phyloP scores from a whole-genome alignment of 176 grass and related monocot species.

The maize (Zea mays) region Zm-B73-REFERENCE-NAM-5.0 NC_050097.1:211786001-211786500 shows the following conservation, averaged over 20 bases:
- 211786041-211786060: conserved; percentile 50
- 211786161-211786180: conserved; percentile 76
- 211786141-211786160: conserved; percentile 67
- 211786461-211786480: background rate
- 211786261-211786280: conserved; percentile 21
- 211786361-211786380: background rate
- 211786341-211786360: background rate
- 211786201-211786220: conserved; percentile 18
- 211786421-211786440: background rate
- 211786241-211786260: background rate
- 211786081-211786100: conserved; percentile 65
- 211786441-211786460: conserved; percentile 5
- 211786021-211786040: conserved; percentile 36
- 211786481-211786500: too few relatives aligned
- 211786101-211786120: conserved; percentile 41
- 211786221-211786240: conserved; percentile 2
- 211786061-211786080: conserved; percentile 63
- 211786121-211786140: conserved; percentile 14
- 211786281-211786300: background rate
- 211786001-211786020: conserved; percentile 39
- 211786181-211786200: conserved; percentile 52
- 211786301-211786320: background rate
- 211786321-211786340: background rate
- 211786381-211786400: conserved; percentile 14
- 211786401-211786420: background rate